Evolutionary conservation across 2,329 filamentous ascomycete species (phyloP).

Genomic region (Westerdykella ornata): DNA sequence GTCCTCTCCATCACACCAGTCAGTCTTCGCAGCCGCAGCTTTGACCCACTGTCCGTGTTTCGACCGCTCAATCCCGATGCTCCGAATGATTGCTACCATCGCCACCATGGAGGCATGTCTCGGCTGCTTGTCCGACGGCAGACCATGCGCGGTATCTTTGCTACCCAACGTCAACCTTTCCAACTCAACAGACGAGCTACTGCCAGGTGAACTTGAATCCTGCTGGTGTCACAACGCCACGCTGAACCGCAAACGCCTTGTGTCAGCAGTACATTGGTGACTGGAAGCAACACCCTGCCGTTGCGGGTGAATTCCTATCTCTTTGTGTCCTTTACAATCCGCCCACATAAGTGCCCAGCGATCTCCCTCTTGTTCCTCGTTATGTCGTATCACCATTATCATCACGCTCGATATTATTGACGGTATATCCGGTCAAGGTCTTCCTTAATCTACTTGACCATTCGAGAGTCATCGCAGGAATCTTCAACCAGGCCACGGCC

Average conservation of each 20-base stretch:
- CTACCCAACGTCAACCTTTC: slow-evolving; percentile 12
- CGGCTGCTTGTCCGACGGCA: slow-evolving; percentile 6
- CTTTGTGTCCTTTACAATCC: slow-evolving; percentile 17
- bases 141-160: slow-evolving; percentile 5
- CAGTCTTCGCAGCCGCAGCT: slow-evolving; percentile 10
- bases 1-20: slow-evolving; percentile 12
- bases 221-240: slow-evolving; percentile 25
- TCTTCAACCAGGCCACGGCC: slow-evolving; percentile 18
- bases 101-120: slow-evolving; percentile 7
- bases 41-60: slow-evolving; percentile 8
- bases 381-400: slow-evolving; percentile 28
- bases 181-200: slow-evolving; percentile 13
- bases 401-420: slow-evolving; percentile 26
- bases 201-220: slow-evolving; percentile 15
- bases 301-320: slow-evolving; percentile 12
- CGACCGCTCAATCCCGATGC: slow-evolving; percentile 8
- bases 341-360: slow-evolving; percentile 22
- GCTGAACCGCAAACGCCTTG: slow-evolving; percentile 21
- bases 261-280: slow-evolving; percentile 20
- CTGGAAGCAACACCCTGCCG: slow-evolving; percentile 17
- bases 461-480: slow-evolving; percentile 12
- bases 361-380: slow-evolving; percentile 23
- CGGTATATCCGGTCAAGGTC: slow-evolving; percentile 22
- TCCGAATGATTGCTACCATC: slow-evolving; percentile 10
- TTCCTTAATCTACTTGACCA: slow-evolving; percentile 17